A percentile compares a stretch with the other conserved stretches of the same genome.
Conservation (phyloP, 2,329 filamentous ascomycete genomes). For the Tolypocladium sp. region DNA sequence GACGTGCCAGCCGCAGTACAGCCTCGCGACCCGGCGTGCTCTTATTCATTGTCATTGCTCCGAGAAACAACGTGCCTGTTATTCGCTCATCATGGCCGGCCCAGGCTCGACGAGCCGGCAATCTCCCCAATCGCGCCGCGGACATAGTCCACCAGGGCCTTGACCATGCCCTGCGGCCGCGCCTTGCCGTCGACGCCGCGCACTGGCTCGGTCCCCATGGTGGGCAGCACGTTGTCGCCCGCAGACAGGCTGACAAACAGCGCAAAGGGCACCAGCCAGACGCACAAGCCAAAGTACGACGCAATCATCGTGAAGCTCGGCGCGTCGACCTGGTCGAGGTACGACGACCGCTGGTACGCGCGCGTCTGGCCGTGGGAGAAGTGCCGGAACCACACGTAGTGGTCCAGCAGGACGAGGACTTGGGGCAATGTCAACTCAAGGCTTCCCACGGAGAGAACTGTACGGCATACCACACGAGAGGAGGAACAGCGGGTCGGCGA, state of each 20-base stretch:
- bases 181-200: constrained; percentile 35
- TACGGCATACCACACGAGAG: constrained; percentile 62
- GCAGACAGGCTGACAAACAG: constrained; percentile 91
- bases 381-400: constrained; percentile 92
- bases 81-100: constrained; percentile 7
- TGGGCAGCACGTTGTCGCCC: constrained; percentile 89
- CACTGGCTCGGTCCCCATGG: constrained; percentile 63
- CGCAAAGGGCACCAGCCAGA: constrained; percentile 93
- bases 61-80: not conserved
- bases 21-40: not conserved
- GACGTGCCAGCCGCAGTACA: not conserved
- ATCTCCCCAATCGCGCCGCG: constrained; percentile 42
- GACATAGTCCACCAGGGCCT: constrained; percentile 52
- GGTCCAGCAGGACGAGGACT: constrained; percentile 80
- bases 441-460: not conserved
- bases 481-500: constrained; percentile 81
- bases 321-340: constrained; percentile 53
- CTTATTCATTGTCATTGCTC: not conserved
- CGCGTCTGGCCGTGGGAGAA: constrained; percentile 60
- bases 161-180: constrained; percentile 56
- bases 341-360: constrained; percentile 49
- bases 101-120: constrained; percentile 16
- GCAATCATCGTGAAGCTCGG: constrained; percentile 91
- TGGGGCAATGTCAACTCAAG: not conserved
- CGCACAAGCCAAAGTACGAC: constrained; percentile 90